phyloP scores from a whole-genome alignment of 192 early-diverging fungal genomes.

The Coemansia pectinata region DNA sequence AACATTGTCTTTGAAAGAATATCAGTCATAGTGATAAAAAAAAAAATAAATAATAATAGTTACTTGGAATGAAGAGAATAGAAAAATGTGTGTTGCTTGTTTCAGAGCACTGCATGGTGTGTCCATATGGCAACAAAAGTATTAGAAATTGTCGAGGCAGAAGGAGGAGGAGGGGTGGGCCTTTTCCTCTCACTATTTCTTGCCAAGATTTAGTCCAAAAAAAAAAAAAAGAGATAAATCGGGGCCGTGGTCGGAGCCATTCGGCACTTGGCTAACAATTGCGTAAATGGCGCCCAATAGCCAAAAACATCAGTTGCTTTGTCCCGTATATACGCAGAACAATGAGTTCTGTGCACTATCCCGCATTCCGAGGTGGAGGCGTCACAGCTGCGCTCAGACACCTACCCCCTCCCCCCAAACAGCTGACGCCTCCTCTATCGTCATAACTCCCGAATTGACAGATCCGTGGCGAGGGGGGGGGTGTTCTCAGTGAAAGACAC shows the following conservation, averaged over 20 bases:
- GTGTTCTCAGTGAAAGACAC: neutral
- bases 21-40: slow-evolving; percentile 15
- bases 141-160: neutral
- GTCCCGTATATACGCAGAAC: neutral
- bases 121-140: neutral
- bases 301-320: neutral
- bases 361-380: neutral
- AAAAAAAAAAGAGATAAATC: neutral
- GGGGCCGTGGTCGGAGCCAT: slow-evolving; percentile 5
- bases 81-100: neutral
- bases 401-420: neutral
- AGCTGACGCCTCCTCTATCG: slow-evolving; percentile 1
- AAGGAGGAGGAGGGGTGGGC: too few relatives aligned
- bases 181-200: neutral
- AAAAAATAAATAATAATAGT: neutral
- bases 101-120: neutral
- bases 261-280: neutral
- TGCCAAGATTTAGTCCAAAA: neutral
- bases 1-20: slow-evolving; percentile 16
- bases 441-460: neutral
- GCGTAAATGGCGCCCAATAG: neutral
- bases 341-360: neutral
- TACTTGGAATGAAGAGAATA: neutral
- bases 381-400: slow-evolving; percentile 7
- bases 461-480: neutral